Percentiles rank a stretch among this genome's conserved stretches.
Conservation (phyloP, 2,329 filamentous ascomycete species). For the Gnomoniopsis smithogilvyi region DNA sequence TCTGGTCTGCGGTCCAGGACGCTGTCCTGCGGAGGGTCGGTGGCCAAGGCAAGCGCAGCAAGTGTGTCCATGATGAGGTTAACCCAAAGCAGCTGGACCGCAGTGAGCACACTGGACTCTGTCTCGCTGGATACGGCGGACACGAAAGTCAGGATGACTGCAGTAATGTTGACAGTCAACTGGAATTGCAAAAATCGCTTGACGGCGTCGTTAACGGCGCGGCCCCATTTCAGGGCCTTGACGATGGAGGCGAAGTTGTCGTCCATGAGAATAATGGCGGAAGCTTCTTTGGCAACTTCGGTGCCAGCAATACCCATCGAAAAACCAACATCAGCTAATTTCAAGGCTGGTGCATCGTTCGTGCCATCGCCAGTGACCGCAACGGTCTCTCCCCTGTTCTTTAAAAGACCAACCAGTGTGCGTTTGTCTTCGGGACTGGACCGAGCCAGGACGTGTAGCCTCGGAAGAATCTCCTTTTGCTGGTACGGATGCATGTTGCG, state of each 20-base stretch:
- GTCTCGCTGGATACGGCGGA: slow-evolving; percentile 71
- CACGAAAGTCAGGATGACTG: slow-evolving; percentile 82
- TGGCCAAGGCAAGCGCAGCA: slow-evolving; percentile 82
- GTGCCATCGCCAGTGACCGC: slow-evolving; percentile 75
- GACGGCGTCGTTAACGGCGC: slow-evolving; percentile 73
- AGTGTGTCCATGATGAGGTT: slow-evolving; percentile 98
- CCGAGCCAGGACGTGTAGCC: slow-evolving; percentile 67
- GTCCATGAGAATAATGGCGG: slow-evolving; percentile 64
- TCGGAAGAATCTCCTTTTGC: slow-evolving; percentile 65
- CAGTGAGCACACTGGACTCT: slow-evolving; percentile 75
- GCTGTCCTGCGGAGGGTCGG: slow-evolving; percentile 80
- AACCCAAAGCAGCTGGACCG: slow-evolving; percentile 92
- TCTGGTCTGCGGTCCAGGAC: slow-evolving; percentile 75
- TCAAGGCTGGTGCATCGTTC: slow-evolving; percentile 64
- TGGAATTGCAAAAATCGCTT: slow-evolving; percentile 77
- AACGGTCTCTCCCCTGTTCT: slow-evolving; percentile 72
- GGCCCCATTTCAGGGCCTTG: slow-evolving; percentile 65
- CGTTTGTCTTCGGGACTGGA: slow-evolving; percentile 78
- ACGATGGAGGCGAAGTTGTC: slow-evolving; percentile 67
- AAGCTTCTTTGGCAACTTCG: slow-evolving; percentile 66
- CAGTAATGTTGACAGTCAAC: slow-evolving; percentile 87
- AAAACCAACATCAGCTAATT: slow-evolving; percentile 64
- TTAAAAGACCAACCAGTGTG: slow-evolving; percentile 67
- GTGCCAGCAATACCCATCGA: slow-evolving; percentile 67
- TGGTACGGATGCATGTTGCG: slow-evolving; percentile 65